A percentile compares a stretch with the other conserved stretches of the same genome.
Evolutionary conservation across 2,329 filamentous ascomycete species (phyloP).

Genomic region (Sporothrix brunneoviolacea): DNA sequence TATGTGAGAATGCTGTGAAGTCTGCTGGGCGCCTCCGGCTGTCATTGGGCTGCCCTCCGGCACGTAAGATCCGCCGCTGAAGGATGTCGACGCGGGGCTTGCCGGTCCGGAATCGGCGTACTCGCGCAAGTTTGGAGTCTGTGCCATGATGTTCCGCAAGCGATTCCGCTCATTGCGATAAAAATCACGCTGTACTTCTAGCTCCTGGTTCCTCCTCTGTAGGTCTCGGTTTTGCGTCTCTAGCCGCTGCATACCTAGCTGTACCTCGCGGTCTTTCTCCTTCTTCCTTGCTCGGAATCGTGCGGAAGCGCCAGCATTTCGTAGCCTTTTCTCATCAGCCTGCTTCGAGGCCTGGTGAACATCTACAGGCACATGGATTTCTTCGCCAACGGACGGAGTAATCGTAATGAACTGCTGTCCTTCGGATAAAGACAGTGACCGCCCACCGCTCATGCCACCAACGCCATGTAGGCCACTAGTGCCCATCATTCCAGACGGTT

Average conservation of each 20-base stretch:
- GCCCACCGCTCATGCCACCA: slow-evolving; percentile 1
- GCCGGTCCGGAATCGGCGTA: slow-evolving; percentile 44
- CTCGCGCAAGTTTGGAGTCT: slow-evolving; percentile 50
- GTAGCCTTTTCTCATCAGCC: slow-evolving; percentile 76
- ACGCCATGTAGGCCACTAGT: too few species aligned
- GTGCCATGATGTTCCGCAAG: slow-evolving; percentile 58
- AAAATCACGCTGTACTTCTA: slow-evolving; percentile 61
- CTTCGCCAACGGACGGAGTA: slow-evolving; percentile 32
- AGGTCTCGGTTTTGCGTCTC: slow-evolving; percentile 64
- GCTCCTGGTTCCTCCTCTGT: slow-evolving; percentile 43
- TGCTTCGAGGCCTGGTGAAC: slow-evolving; percentile 74
- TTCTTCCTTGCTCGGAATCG: slow-evolving; percentile 76
- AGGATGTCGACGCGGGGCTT: slow-evolving; percentile 37
- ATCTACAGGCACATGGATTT: slow-evolving; percentile 62
- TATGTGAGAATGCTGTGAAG: not conserved
- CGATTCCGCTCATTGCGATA: slow-evolving; percentile 68
- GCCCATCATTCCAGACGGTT: not conserved
- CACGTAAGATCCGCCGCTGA: slow-evolving; percentile 30
- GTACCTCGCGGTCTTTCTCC: slow-evolving; percentile 70
- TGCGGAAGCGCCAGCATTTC: slow-evolving; percentile 80
- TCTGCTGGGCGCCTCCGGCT: not conserved
- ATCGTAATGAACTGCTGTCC: slow-evolving; percentile 28
- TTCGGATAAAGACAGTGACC: slow-evolving; percentile 19
- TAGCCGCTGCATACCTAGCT: slow-evolving; percentile 60
- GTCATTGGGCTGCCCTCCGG: slow-evolving; percentile 31